Conservation (phyloP, 2,329 filamentous ascomycete species). For the Tolypocladium inflatum region DNA sequence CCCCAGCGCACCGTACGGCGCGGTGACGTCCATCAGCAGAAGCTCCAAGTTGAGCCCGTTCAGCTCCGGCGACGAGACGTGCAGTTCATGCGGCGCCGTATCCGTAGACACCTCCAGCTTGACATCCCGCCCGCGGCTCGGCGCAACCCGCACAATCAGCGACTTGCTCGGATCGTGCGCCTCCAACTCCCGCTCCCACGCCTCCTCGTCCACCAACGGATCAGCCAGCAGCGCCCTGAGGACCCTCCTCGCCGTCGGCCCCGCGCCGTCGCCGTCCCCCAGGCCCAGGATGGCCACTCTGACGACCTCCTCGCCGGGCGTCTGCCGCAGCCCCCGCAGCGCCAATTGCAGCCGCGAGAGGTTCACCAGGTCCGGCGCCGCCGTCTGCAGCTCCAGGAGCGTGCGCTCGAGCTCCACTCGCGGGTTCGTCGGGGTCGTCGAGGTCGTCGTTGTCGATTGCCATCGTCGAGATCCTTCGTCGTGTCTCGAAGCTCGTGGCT, state of each 20-base stretch:
- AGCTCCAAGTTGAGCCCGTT: slow-evolving; percentile 57
- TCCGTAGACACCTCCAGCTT: slow-evolving; percentile 18
- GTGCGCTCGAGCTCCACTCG: slow-evolving; percentile 48
- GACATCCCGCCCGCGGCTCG: slow-evolving; percentile 17
- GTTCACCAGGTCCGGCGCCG: slow-evolving; percentile 53
- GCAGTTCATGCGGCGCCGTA: slow-evolving; percentile 44
- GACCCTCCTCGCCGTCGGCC: slow-evolving; percentile 50
- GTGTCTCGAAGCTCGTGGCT: slow-evolving; percentile 7
- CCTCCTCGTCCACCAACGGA: slow-evolving; percentile 50
- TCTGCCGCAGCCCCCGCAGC: slow-evolving; percentile 51
- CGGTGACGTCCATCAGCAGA: slow-evolving; percentile 42
- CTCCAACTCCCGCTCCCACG: slow-evolving; percentile 58
- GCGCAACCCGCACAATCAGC: slow-evolving; percentile 50
- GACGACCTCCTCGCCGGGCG: slow-evolving; percentile 45
- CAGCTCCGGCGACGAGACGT: slow-evolving; percentile 53
- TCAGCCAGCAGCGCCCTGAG: slow-evolving; percentile 63
- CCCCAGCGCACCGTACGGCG: slow-evolving; percentile 21
- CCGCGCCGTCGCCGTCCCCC: slow-evolving; percentile 24
- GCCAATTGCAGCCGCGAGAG: slow-evolving; percentile 65
- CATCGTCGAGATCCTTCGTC: slow-evolving; percentile 14
- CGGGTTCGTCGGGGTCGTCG: slow-evolving; percentile 20
- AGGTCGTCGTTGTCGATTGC: slow-evolving; percentile 15
- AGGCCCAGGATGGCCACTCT: slow-evolving; percentile 49
- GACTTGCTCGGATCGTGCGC: slow-evolving; percentile 41
- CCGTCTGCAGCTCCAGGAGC: slow-evolving; percentile 50